Conservation (phyloP, 2,329 filamentous ascomycete species). For the Myotisia sp. region DNA sequence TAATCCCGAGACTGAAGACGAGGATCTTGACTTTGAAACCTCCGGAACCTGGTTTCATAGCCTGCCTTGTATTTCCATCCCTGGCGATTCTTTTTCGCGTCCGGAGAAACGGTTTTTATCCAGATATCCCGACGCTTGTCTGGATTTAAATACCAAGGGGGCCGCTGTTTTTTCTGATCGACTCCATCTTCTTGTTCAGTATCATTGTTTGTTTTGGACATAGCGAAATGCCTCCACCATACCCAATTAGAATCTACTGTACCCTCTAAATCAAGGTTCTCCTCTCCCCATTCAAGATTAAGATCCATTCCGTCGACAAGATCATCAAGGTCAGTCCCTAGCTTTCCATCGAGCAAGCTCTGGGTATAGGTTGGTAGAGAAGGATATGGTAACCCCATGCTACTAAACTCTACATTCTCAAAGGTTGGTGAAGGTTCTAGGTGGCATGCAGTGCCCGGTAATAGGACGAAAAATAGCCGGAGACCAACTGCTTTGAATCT, state of each 20-base stretch:
- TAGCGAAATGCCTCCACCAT: too few species aligned
- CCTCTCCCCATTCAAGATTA: conserved; percentile 13
- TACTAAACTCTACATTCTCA: conserved; percentile 13
- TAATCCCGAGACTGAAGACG: neutral
- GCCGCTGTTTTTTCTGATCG: neutral
- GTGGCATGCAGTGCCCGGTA: conserved; percentile 11
- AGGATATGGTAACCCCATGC: conserved; percentile 13
- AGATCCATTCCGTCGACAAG: conserved; percentile 16
- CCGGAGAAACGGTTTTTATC: neutral
- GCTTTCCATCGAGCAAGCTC: conserved; percentile 14
- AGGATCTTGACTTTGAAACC: neutral
- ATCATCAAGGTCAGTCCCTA: conserved; percentile 11
- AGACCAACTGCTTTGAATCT: conserved; percentile 6
- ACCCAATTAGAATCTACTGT: conserved; percentile 11
- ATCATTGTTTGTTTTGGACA: too few species aligned
- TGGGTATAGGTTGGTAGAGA: conserved; percentile 12
- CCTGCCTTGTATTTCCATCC: neutral
- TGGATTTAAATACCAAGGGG: neutral
- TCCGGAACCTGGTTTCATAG: conserved; percentile 2
- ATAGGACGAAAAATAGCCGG: conserved; percentile 10
- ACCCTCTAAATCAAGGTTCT: conserved; percentile 13
- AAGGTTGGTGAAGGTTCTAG: too few species aligned
- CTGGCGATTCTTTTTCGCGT: conserved; percentile 3
- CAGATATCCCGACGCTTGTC: conserved; percentile 2
- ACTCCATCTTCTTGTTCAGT: too few species aligned